A percentile compares a stretch with the other conserved stretches of the same genome.
These are phyloP conservation scores for Suillus plorans DNA, from an alignment of 768 basidiomycete genomes.

Conservation along the genomic window DNA sequence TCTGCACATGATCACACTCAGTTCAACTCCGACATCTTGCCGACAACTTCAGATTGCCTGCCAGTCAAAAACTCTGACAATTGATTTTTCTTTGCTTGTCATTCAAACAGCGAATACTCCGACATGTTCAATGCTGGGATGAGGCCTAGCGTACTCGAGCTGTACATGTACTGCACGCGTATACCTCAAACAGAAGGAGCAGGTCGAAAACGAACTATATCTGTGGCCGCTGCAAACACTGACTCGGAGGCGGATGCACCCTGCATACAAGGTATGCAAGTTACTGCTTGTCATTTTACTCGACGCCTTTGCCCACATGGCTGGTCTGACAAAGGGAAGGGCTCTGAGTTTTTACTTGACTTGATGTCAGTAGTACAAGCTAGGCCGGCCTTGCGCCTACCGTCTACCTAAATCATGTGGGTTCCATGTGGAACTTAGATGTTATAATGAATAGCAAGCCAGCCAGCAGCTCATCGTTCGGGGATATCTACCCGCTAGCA, in stretches of 20 bases:
- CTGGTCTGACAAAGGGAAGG: neutral
- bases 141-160: neutral
- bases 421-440: neutral
- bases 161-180: neutral
- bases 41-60: no score
- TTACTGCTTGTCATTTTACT: neutral
- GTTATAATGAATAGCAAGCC: neutral
- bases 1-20: no score
- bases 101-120: no score
- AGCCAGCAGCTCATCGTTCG: neutral
- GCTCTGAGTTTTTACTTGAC: neutral
- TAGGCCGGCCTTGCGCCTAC: neutral
- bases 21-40: no score
- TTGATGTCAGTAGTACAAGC: neutral
- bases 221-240: neutral
- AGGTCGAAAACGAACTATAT: neutral
- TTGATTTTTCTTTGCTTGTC: no score
- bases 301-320: neutral
- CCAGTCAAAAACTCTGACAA: no score
- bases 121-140: no score
- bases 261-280: neutral
- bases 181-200: neutral
- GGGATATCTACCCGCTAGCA: neutral
- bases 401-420: neutral
- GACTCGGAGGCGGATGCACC: neutral